A percentile compares a stretch with the other conserved stretches of the same genome.
These are phyloP conservation scores for Ophiocordyceps polyrhachis-furcata DNA, from an alignment of 2,329 filamentous ascomycete genomes.

Conservation along the genomic window DNA sequence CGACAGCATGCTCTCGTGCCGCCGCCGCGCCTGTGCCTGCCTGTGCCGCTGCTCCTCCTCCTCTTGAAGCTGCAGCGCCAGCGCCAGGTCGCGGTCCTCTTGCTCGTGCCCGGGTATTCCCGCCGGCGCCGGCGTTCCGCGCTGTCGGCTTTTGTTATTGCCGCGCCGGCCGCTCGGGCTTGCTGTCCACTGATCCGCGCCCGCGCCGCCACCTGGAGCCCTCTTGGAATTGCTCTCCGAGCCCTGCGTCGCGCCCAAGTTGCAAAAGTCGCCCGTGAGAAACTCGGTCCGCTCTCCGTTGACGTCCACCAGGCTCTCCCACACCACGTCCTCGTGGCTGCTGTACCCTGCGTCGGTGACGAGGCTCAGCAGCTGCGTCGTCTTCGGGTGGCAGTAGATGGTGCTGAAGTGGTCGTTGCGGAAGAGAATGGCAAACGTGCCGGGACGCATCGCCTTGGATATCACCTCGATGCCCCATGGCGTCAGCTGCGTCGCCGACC, in stretches of 20 bases:
- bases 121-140: conserved; percentile 10
- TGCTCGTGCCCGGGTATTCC: conserved; percentile 34
- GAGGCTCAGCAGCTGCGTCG: conserved; percentile 56
- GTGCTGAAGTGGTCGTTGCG: conserved; percentile 96
- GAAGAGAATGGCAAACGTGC: conserved; percentile 78
- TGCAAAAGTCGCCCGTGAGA: conserved; percentile 75
- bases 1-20: conserved; percentile 47
- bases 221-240: not conserved
- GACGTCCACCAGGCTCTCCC: conserved; percentile 84
- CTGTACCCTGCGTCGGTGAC: conserved; percentile 90
- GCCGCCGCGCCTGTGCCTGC: conserved; percentile 42
- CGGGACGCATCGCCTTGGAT: conserved; percentile 48
- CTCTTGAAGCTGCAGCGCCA: conserved; percentile 84
- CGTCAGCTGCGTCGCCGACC: conserved; percentile 75
- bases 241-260: conserved; percentile 41
- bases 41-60: conserved; percentile 71
- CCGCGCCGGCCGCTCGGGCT: conserved; percentile 19
- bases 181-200: conserved; percentile 32
- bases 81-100: conserved; percentile 71
- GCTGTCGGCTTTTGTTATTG: conserved; percentile 10
- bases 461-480: conserved; percentile 62
- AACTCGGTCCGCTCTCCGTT: conserved; percentile 69
- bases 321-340: conserved; percentile 76
- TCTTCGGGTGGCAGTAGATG: conserved; percentile 70
- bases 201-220: conserved; percentile 5